These are phyloP conservation scores for Myxozyma neotropica DNA, from an alignment of 805 yeast genomes.

Conservation along the genomic window DNA sequence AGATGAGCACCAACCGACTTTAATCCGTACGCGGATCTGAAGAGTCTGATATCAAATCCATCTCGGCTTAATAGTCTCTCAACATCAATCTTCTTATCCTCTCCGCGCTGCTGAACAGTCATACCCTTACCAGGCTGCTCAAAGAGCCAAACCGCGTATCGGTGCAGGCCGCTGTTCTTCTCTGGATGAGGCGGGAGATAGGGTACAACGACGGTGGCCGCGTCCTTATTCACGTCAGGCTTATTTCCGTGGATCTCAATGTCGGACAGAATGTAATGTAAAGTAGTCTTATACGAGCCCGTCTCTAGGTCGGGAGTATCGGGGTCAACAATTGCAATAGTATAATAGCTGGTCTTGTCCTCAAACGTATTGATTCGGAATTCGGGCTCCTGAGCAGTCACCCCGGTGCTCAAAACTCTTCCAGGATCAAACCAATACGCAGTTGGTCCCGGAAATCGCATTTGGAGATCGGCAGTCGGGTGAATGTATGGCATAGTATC, in stretches of 20 bases:
- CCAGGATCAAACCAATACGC: conserved; percentile 80
- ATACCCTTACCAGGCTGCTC: conserved; percentile 55
- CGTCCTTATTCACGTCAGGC: conserved; percentile 39
- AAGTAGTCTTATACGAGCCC: conserved; percentile 69
- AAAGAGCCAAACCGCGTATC: conserved; percentile 88
- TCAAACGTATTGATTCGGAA: conserved; percentile 76
- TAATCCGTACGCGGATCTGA: conserved; percentile 58
- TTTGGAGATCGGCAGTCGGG: conserved; percentile 73
- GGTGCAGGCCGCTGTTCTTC: conserved; percentile 78
- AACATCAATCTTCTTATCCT: neutral
- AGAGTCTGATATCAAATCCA: conserved; percentile 71
- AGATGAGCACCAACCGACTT: conserved; percentile 88
- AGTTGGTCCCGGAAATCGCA: conserved; percentile 70
- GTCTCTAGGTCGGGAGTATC: conserved; percentile 78
- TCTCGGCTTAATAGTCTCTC: conserved; percentile 45
- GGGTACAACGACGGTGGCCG: conserved; percentile 53
- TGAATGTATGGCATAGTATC: conserved; percentile 89
- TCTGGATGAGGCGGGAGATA: conserved; percentile 88
- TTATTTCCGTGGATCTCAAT: conserved; percentile 37
- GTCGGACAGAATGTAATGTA: conserved; percentile 44
- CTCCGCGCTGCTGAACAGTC: conserved; percentile 23
- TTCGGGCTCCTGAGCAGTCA: conserved; percentile 75
- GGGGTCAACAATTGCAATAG: conserved; percentile 84
- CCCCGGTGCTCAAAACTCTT: conserved; percentile 66
- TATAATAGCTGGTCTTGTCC: conserved; percentile 57